Conservation (phyloP, 2,329 filamentous ascomycete genomes). For the Nemania sp. region DNA sequence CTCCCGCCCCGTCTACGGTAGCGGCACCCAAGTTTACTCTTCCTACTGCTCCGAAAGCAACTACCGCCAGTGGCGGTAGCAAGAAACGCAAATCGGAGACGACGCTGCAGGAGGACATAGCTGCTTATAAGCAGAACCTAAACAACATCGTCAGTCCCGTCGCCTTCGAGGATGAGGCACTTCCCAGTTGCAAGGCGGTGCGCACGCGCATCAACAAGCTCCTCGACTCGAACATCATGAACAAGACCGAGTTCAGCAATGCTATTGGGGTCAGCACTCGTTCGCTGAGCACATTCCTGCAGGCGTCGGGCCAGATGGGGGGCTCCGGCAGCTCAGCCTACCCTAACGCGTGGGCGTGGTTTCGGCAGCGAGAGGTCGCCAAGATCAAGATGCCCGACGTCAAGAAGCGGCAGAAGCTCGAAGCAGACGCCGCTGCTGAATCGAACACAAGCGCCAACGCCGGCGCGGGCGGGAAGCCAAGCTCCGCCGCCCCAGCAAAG, state of each 20-base stretch:
- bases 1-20: background rate
- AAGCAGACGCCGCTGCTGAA: slow-evolving; percentile 32
- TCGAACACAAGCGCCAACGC: too few species aligned
- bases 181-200: slow-evolving; percentile 36
- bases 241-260: slow-evolving; percentile 42
- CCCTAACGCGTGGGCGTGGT: slow-evolving; percentile 41
- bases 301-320: slow-evolving; percentile 36
- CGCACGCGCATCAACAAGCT: slow-evolving; percentile 43
- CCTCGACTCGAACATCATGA: slow-evolving; percentile 44
- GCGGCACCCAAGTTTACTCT: background rate
- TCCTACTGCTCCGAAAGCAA: background rate
- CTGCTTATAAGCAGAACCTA: slow-evolving; percentile 47
- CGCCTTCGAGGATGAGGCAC: slow-evolving; percentile 27
- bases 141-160: slow-evolving; percentile 33
- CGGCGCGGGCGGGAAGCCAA: background rate
- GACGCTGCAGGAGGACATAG: slow-evolving; percentile 46
- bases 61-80: background rate
- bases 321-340: slow-evolving; percentile 35
- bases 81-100: slow-evolving; percentile 47
- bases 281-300: slow-evolving; percentile 38
- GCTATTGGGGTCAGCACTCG: slow-evolving; percentile 34
- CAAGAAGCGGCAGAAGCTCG: slow-evolving; percentile 43
- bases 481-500: background rate
- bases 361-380: slow-evolving; percentile 44
- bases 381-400: slow-evolving; percentile 45